A percentile compares a stretch with the other conserved stretches of the same genome.
Evolutionary conservation across 495 filamentous ascomycete species (phyloP).

Genomic region (Penicillium paradoxum): DNA sequence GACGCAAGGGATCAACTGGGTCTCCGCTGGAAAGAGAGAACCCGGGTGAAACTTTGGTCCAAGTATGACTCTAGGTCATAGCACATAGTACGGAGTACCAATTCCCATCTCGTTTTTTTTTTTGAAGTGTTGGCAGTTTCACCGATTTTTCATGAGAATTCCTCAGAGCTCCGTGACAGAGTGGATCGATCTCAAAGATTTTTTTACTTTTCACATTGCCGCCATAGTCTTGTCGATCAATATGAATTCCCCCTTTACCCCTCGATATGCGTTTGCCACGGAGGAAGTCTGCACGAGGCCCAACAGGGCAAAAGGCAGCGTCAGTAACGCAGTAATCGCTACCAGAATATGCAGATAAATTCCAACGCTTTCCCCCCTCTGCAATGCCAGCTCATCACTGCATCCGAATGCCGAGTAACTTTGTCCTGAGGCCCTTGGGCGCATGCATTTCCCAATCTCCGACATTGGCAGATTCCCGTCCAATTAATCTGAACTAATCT

Average conservation of each 20-base stretch:
- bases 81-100: not conserved
- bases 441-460: slow-evolving; percentile 2
- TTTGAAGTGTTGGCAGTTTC: not conserved
- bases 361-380: slow-evolving; percentile 29
- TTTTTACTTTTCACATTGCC: not conserved
- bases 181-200: not conserved
- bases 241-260: not conserved
- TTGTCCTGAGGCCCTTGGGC: not conserved
- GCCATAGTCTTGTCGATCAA: not conserved
- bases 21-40: not conserved
- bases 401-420: slow-evolving; percentile 55
- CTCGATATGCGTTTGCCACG: slow-evolving; percentile 6
- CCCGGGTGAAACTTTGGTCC: not conserved
- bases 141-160: not conserved
- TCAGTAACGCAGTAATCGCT: slow-evolving; percentile 3
- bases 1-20: slow-evolving; percentile 17
- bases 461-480: not conserved
- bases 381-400: slow-evolving; percentile 86
- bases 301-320: slow-evolving; percentile 15
- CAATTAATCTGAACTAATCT: not conserved
- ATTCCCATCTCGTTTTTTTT: not conserved
- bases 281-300: slow-evolving; percentile 21
- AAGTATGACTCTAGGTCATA: slow-evolving; percentile 8
- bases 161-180: not conserved
- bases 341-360: slow-evolving; percentile 16